These are phyloP conservation scores for Wallemia mellicola DNA, from an alignment of 1,284 basidiomycete genomes.

Conservation along the genomic window DNA sequence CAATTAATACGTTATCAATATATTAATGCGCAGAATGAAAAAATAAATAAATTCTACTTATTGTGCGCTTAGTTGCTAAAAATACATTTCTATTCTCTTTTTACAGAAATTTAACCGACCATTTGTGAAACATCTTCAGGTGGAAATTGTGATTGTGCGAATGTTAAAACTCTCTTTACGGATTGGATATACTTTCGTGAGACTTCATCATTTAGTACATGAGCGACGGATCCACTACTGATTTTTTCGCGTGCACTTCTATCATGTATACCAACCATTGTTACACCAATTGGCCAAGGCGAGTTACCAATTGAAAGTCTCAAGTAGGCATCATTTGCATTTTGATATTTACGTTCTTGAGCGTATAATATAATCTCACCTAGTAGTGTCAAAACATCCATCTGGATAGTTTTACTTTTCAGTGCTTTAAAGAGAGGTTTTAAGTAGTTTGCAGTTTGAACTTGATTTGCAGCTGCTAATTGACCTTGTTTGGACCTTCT, in stretches of 20 bases:
- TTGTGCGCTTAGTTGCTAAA: not conserved
- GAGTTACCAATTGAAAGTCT: conserved; percentile 92
- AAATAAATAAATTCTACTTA: not conserved
- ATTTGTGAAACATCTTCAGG: not conserved
- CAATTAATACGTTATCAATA: not conserved
- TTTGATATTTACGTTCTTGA: conserved; percentile 79
- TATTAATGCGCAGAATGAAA: too few relatives aligned
- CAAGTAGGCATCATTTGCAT: conserved; percentile 86
- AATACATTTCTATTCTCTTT: not conserved
- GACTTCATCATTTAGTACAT: conserved; percentile 95
- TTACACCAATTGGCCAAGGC: conserved; percentile 98
- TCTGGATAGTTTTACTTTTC: conserved; percentile 46
- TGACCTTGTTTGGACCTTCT: conserved; percentile 74
- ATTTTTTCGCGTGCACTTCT: conserved; percentile 92
- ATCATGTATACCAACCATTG: conserved; percentile 97
- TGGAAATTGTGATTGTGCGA: conserved; percentile 2
- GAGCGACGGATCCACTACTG: conserved; percentile 79
- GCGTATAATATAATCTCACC: conserved; percentile 89
- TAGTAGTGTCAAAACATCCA: conserved; percentile 60
- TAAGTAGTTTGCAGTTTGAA: conserved; percentile 80
- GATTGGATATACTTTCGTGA: conserved; percentile 97
- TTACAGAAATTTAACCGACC: not conserved
- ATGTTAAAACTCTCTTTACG: conserved; percentile 41
- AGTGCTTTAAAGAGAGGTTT: conserved; percentile 84
- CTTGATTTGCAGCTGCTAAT: conserved; percentile 73